Percentiles rank a stretch among this genome's conserved stretches.
Conservation (phyloP, 768 basidiomycete genomes). For the Leccinum rimulosum region DNA sequence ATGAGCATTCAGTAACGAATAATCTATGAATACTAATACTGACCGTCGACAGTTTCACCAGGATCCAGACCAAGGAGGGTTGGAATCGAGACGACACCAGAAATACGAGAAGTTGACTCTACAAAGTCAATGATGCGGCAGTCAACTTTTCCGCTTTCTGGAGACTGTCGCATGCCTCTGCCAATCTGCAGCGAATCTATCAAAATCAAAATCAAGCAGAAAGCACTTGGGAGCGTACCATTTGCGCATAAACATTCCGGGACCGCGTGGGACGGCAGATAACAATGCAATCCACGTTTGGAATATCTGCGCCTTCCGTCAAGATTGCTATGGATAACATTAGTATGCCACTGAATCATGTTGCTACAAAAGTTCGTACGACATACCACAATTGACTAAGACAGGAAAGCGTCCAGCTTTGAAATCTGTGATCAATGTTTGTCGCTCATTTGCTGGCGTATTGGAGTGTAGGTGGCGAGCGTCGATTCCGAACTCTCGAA, state of each 20-base stretch:
- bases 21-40: slow-evolving; percentile 13
- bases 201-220: not conserved
- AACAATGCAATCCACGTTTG: slow-evolving; percentile 89
- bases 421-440: slow-evolving; percentile 63
- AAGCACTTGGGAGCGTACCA: slow-evolving; percentile 49
- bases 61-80: slow-evolving; percentile 86
- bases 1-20: not conserved
- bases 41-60: slow-evolving; percentile 59
- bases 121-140: slow-evolving; percentile 93
- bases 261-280: slow-evolving; percentile 88
- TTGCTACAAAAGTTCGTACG: slow-evolving; percentile 9
- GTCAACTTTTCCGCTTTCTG: slow-evolving; percentile 73
- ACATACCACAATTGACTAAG: slow-evolving; percentile 81
- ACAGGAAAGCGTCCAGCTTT: slow-evolving; percentile 76
- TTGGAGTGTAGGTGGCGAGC: slow-evolving; percentile 76
- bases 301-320: slow-evolving; percentile 94
- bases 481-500: slow-evolving; percentile 75
- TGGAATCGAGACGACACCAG: slow-evolving; percentile 74
- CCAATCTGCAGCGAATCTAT: slow-evolving; percentile 62
- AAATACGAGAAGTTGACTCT: slow-evolving; percentile 64
- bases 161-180: slow-evolving; percentile 85
- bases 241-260: slow-evolving; percentile 86
- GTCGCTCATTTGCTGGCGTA: slow-evolving; percentile 64
- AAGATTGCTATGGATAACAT: slow-evolving; percentile 55
- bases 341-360: not conserved